Percentiles rank a stretch among this genome's conserved stretches.
Evolutionary conservation across 495 filamentous ascomycete genomes (phyloP).

Genomic region (Talaromyces trachyspermus): DNA sequence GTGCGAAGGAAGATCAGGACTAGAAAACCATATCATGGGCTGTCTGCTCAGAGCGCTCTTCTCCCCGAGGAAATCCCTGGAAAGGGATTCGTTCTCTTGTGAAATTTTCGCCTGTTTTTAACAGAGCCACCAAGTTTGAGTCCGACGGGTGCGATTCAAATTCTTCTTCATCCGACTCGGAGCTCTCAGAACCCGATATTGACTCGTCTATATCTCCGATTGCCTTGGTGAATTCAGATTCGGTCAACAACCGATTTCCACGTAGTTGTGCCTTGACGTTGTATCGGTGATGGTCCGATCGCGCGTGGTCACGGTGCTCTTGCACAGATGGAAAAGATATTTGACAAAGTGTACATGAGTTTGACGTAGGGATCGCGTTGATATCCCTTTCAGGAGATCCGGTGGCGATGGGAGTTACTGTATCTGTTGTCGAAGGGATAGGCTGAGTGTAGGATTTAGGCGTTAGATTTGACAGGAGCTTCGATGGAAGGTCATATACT

Average conservation of each 20-base stretch:
- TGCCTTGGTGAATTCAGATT: constrained; percentile 75
- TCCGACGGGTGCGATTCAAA: constrained; percentile 48
- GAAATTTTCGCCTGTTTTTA: constrained; percentile 76
- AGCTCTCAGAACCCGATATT: constrained; percentile 72
- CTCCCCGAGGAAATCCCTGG: constrained; percentile 38
- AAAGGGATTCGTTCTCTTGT: constrained; percentile 43
- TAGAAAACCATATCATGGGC: constrained; percentile 81
- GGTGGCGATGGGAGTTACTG: constrained; percentile 12
- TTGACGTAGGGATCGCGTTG: constrained; percentile 51
- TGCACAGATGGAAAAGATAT: constrained; percentile 60
- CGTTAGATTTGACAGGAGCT: constrained; percentile 64
- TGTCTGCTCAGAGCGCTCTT: constrained; percentile 54
- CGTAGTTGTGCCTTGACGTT: constrained; percentile 86
- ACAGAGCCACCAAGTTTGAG: constrained; percentile 58
- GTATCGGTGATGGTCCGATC: constrained; percentile 89
- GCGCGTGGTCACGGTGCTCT: constrained; percentile 78
- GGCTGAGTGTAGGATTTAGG: constrained; percentile 42
- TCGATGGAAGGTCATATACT: constrained; percentile 83
- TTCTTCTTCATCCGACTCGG: constrained; percentile 48
- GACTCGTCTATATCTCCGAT: constrained; percentile 81
- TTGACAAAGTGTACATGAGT: constrained; percentile 75
- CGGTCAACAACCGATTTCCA: constrained; percentile 58
- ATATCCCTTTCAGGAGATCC: constrained; percentile 31
- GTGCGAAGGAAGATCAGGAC: constrained; percentile 64
- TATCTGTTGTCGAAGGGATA: constrained; percentile 17